Percentiles rank a stretch among this genome's conserved stretches.
Evolutionary conservation across 1,139 yeast species (phyloP).

Genomic region (Zygosaccharomyces pseudobailii): DNA sequence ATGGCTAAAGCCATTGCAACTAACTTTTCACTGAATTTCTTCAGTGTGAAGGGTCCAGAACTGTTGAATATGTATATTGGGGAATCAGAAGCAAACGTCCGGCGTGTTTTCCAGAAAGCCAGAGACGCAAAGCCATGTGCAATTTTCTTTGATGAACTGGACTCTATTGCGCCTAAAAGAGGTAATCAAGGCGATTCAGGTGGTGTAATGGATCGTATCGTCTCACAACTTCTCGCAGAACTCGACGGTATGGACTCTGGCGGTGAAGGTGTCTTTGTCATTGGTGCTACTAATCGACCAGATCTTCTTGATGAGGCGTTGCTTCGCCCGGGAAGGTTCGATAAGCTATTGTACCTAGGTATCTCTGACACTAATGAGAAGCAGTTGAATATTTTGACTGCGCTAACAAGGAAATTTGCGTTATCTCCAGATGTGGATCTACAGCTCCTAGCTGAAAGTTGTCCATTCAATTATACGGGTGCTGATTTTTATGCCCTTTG

Average conservation of each 20-base stretch:
- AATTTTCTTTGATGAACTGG: slow-evolving; percentile 93
- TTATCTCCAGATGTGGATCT: slow-evolving; percentile 60
- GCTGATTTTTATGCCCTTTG: slow-evolving; percentile 97
- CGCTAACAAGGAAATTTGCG: slow-evolving; percentile 79
- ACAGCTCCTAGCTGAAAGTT: slow-evolving; percentile 54
- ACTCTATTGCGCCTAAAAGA: slow-evolving; percentile 95
- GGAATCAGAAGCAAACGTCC: slow-evolving; percentile 95
- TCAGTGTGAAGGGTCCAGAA: slow-evolving; percentile 95
- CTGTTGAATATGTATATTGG: slow-evolving; percentile 95
- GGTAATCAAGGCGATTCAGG: slow-evolving; percentile 99
- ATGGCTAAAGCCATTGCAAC: slow-evolving; percentile 96
- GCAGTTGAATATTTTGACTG: slow-evolving; percentile 79
- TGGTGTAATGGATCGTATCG: slow-evolving; percentile 97
- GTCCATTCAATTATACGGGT: slow-evolving; percentile 91
- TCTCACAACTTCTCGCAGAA: slow-evolving; percentile 89
- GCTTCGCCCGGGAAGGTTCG: slow-evolving; percentile 92
- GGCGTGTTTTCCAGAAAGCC: slow-evolving; percentile 89
- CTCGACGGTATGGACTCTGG: slow-evolving; percentile 88
- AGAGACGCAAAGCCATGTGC: slow-evolving; percentile 97
- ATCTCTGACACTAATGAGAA: slow-evolving; percentile 87
- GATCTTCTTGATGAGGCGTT: slow-evolving; percentile 91
- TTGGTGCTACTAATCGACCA: slow-evolving; percentile 96
- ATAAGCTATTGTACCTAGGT: slow-evolving; percentile 89
- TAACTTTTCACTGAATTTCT: slow-evolving; percentile 85
- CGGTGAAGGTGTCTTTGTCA: slow-evolving; percentile 93